Percentiles rank a stretch among this genome's conserved stretches.
phyloP scores from a whole-genome alignment of 2,329 filamentous ascomycete genomes.

The Mollisia scopiformis region DNA sequence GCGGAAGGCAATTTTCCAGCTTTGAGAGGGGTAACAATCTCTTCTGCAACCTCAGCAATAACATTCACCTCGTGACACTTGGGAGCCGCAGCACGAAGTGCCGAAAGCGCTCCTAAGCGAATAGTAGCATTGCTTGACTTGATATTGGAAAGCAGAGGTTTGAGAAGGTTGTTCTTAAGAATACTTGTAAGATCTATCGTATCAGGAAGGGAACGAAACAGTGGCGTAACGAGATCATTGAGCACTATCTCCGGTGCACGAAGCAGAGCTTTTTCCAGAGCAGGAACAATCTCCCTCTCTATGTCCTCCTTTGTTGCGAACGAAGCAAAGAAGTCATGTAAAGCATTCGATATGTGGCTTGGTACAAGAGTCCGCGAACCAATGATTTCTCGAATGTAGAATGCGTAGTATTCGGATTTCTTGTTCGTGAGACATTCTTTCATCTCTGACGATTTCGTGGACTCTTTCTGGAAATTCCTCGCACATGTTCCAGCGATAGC shows the following conservation, averaged over 20 bases:
- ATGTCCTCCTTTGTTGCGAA: slow-evolving; percentile 78
- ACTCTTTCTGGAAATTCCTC: slow-evolving; percentile 64
- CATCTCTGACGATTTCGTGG: slow-evolving; percentile 67
- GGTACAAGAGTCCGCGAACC: slow-evolving; percentile 76
- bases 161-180: slow-evolving; percentile 73
- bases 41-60: slow-evolving; percentile 72
- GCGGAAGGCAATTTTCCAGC: slow-evolving; percentile 80
- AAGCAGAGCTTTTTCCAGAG: slow-evolving; percentile 86
- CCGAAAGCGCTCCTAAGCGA: slow-evolving; percentile 73
- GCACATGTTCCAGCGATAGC: slow-evolving; percentile 86
- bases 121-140: slow-evolving; percentile 86
- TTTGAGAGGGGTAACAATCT: slow-evolving; percentile 80
- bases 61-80: slow-evolving; percentile 59
- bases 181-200: slow-evolving; percentile 77
- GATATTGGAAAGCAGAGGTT: slow-evolving; percentile 84
- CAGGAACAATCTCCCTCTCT: slow-evolving; percentile 73
- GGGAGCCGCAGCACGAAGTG: slow-evolving; percentile 71
- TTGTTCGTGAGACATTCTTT: slow-evolving; percentile 64
- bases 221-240: slow-evolving; percentile 73
- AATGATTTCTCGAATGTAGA: slow-evolving; percentile 84
- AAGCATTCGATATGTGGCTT: slow-evolving; percentile 69
- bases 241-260: slow-evolving; percentile 89
- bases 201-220: slow-evolving; percentile 71
- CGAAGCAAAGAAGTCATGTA: slow-evolving; percentile 80
- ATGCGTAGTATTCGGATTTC: slow-evolving; percentile 77